These are phyloP conservation scores for Colletotrichum sp. DNA, from an alignment of 2,329 filamentous ascomycete genomes.

Conservation along the genomic window DNA sequence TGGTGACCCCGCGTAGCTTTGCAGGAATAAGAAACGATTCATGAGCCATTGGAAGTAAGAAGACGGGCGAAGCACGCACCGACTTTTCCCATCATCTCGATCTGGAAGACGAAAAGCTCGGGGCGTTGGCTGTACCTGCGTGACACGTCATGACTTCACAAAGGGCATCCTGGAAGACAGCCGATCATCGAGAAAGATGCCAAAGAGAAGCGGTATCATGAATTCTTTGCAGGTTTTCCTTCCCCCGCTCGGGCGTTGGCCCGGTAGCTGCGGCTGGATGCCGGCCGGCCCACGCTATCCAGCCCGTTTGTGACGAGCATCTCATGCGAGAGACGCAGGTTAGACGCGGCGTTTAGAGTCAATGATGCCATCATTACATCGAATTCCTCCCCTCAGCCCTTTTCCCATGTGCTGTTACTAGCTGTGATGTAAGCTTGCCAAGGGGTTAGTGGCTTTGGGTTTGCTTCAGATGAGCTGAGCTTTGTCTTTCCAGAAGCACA, in stretches of 20 bases:
- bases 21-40: background rate
- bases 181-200: slow-evolving; percentile 1
- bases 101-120: background rate
- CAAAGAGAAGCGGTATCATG: background rate
- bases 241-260: background rate
- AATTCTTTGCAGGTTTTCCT: background rate
- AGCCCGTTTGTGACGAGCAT: background rate
- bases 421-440: background rate
- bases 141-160: slow-evolving; percentile 18
- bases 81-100: background rate
- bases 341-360: background rate
- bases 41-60: background rate
- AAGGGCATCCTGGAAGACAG: background rate
- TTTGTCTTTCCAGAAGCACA: background rate
- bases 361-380: slow-evolving; percentile 16
- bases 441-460: background rate
- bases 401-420: background rate
- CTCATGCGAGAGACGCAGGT: background rate
- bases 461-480: background rate
- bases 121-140: background rate
- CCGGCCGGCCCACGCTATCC: background rate
- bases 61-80: background rate
- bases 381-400: background rate
- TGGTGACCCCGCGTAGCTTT: background rate
- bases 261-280: background rate